These are phyloP conservation scores for Lactarius sp. DNA, from an alignment of 768 basidiomycete genomes.

Conservation along the genomic window DNA sequence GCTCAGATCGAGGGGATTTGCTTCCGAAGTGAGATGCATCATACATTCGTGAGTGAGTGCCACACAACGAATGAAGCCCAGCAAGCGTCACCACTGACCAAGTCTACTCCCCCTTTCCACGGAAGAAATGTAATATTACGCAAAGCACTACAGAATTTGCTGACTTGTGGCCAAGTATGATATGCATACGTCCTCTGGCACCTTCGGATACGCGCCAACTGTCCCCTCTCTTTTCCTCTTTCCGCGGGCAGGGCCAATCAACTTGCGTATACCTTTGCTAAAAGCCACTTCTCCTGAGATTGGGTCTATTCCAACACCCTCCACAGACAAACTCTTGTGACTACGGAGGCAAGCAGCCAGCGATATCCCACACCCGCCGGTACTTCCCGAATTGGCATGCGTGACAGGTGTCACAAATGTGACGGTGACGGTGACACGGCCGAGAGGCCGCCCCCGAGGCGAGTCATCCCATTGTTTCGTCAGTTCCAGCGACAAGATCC, in stretches of 20 bases:
- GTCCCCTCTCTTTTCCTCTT: neutral
- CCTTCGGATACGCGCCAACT: neutral
- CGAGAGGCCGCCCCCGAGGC: no score
- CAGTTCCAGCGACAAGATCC: neutral
- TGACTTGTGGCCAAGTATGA: neutral
- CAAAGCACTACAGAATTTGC: neutral
- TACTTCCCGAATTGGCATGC: no score
- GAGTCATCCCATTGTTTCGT: neutral
- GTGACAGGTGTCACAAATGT: neutral
- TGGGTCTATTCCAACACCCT: neutral
- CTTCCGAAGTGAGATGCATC: conserved; percentile 4
- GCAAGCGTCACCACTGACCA: neutral
- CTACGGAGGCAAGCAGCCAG: neutral
- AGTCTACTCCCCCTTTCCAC: neutral
- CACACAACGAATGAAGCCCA: neutral
- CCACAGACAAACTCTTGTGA: neutral
- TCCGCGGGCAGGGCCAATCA: neutral
- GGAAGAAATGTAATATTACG: neutral
- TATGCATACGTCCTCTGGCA: neutral
- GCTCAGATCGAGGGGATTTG: neutral
- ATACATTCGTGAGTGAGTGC: neutral
- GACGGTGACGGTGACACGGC: neutral
- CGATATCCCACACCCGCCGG: neutral
- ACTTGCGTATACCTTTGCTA: neutral
- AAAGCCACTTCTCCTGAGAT: neutral